Percentiles rank a stretch among this genome's conserved stretches.
These are phyloP conservation scores for Monascus purpureus DNA, from an alignment of 495 filamentous ascomycete genomes.

Conservation along the genomic window DNA sequence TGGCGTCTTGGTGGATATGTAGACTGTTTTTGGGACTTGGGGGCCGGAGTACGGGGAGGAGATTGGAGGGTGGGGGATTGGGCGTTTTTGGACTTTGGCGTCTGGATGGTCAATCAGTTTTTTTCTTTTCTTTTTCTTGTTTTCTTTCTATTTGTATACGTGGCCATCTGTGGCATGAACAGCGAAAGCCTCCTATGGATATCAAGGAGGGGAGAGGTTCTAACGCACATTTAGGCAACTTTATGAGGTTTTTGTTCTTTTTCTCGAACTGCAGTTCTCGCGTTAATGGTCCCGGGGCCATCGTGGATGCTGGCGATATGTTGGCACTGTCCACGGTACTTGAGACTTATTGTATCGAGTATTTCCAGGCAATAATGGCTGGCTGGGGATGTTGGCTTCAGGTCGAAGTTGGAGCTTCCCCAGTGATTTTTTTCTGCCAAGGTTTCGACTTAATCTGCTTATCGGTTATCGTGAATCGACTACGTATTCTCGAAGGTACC, in stretches of 20 bases:
- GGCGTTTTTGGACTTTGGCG: conserved; percentile 46
- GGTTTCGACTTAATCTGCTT: not conserved
- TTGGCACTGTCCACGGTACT: not conserved
- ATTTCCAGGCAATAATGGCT: too few relatives aligned
- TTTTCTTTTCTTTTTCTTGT: too few relatives aligned
- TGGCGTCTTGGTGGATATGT: conserved; percentile 59
- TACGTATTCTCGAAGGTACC: too few relatives aligned
- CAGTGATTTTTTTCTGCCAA: conserved; percentile 1
- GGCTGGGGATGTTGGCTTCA: too few relatives aligned
- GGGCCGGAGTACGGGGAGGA: conserved; percentile 40
- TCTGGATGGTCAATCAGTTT: too few relatives aligned
- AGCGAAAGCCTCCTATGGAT: too few relatives aligned
- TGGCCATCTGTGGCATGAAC: too few relatives aligned
- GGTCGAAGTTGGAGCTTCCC: too few relatives aligned
- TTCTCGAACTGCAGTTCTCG: conserved; percentile 25
- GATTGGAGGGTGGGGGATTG: conserved; percentile 55
- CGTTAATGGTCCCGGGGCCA: conserved; percentile 16
- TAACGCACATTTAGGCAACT: conserved; percentile 23
- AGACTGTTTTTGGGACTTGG: conserved; percentile 50
- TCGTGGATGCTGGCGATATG: conserved; percentile 3
- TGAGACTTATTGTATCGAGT: too few relatives aligned
- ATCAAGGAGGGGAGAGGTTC: not conserved
- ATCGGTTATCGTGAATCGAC: too few relatives aligned
- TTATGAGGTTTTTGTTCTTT: conserved; percentile 24
- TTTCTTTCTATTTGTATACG: too few relatives aligned